phyloP scores from a whole-genome alignment of 345 rosid species.

The Syzygium aromaticum region DNA sequence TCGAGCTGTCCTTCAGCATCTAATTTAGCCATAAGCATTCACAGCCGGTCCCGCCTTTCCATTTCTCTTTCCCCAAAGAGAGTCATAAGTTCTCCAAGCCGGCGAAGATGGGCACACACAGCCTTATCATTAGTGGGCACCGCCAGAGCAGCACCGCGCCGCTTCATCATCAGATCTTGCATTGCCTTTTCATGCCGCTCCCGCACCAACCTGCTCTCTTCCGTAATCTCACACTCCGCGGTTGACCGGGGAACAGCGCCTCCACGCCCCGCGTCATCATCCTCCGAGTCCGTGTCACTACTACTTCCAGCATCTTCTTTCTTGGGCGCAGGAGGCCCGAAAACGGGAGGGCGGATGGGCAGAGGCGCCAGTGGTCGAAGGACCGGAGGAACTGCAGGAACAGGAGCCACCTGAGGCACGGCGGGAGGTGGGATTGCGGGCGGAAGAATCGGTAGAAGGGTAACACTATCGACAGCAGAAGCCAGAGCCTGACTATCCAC shows the following conservation, averaged over 20 bases:
- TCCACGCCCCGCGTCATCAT: slow-evolving; percentile 24
- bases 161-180: slow-evolving; percentile 71
- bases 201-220: slow-evolving; percentile 54
- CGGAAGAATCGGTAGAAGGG: slow-evolving; percentile 22
- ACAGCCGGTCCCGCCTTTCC: slow-evolving; percentile 90
- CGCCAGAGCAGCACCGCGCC: slow-evolving; percentile 83
- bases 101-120: slow-evolving; percentile 72
- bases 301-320: slow-evolving; percentile 55
- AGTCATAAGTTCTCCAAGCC: slow-evolving; percentile 85
- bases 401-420: slow-evolving; percentile 49
- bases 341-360: slow-evolving; percentile 35
- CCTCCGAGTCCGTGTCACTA: slow-evolving; percentile 52
- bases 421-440: slow-evolving; percentile 24
- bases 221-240: slow-evolving; percentile 46
- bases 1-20: slow-evolving; percentile 79
- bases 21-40: slow-evolving; percentile 78
- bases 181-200: slow-evolving; percentile 85
- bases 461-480: slow-evolving; percentile 18
- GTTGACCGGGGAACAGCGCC: slow-evolving; percentile 15
- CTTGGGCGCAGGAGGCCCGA: slow-evolving; percentile 42
- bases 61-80: slow-evolving; percentile 92
- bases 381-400: slow-evolving; percentile 35
- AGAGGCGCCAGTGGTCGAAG: slow-evolving; percentile 46
- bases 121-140: slow-evolving; percentile 95
- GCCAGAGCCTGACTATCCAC: slow-evolving; percentile 18